These are phyloP conservation scores for Porcisia deanei DNA, from an alignment of 208 protist species.

Conservation along the genomic window DNA sequence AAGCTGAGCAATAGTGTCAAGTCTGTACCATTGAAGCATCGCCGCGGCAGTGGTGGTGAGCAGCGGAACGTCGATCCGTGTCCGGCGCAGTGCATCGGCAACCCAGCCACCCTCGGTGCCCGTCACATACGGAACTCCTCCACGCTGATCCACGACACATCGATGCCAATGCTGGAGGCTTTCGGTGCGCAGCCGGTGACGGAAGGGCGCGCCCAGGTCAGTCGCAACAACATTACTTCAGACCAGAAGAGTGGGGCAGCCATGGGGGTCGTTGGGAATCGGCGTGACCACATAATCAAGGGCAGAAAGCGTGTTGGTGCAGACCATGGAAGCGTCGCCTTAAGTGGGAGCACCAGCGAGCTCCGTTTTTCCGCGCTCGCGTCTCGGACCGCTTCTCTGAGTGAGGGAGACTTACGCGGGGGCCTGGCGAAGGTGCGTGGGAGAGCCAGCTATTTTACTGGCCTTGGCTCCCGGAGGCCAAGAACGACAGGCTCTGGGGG, in stretches of 20 bases:
- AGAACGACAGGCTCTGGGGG: neutral
- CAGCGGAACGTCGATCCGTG: neutral
- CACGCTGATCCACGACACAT: neutral
- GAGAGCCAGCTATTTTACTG: neutral
- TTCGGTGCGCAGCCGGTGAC: neutral
- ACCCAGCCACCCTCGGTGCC: neutral
- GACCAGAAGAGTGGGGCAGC: neutral
- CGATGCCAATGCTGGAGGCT: neutral
- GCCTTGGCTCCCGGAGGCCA: neutral
- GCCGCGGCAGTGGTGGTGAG: neutral
- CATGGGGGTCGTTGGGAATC: neutral
- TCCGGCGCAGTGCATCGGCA: neutral
- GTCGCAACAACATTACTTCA: neutral
- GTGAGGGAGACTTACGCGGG: neutral
- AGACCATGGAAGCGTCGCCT: neutral
- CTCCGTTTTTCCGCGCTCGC: neutral
- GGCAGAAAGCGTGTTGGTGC: no score
- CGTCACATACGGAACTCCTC: neutral
- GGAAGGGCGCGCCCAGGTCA: neutral
- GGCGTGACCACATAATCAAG: neutral
- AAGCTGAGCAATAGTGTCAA: conserved; percentile 13
- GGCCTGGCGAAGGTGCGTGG: no score
- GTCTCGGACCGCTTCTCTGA: neutral
- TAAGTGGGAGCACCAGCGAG: neutral
- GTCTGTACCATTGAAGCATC: neutral